Evolutionary conservation across 2,329 filamentous ascomycete genomes (phyloP).

Genomic region (Cercospora sp.): DNA sequence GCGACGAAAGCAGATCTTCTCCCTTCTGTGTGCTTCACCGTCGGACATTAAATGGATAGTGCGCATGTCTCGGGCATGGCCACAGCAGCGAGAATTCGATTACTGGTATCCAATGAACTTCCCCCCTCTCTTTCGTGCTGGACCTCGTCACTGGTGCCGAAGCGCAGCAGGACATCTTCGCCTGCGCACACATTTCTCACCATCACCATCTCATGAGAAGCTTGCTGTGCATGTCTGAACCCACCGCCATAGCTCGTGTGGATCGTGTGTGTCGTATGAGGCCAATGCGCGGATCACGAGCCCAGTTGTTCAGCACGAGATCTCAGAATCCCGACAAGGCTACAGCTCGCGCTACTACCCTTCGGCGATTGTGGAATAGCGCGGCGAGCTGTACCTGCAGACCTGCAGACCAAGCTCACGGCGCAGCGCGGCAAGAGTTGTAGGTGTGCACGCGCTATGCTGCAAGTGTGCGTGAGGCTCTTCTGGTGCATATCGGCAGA

Average conservation of each 20-base stretch:
- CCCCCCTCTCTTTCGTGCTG: not conserved
- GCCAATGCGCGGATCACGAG: not conserved
- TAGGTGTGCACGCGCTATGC: not conserved
- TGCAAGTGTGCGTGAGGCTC: constrained; percentile 3
- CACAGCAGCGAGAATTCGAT: constrained; percentile 20
- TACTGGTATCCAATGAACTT: constrained; percentile 27
- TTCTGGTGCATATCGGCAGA: constrained; percentile 4
- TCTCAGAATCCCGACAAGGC: not conserved
- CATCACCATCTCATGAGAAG: not conserved
- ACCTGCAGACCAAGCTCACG: constrained; percentile 16
- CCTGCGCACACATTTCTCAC: not conserved
- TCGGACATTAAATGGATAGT: constrained; percentile 13
- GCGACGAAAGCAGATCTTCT: constrained; percentile 23
- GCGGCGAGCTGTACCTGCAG: constrained; percentile 27
- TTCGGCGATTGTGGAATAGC: constrained; percentile 2
- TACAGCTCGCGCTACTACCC: not conserved
- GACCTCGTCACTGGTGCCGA: not conserved
- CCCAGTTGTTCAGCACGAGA: not conserved
- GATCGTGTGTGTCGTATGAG: not conserved
- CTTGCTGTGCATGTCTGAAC: not conserved
- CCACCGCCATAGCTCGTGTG: not conserved
- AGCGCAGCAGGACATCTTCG: not conserved
- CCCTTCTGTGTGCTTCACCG: constrained; percentile 22
- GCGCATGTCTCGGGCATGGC: constrained; percentile 6
- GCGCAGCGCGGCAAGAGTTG: constrained; percentile 7